phyloP scores from a whole-genome alignment of 768 basidiomycete species.

The Tricholoma hemisulphureum region DNA sequence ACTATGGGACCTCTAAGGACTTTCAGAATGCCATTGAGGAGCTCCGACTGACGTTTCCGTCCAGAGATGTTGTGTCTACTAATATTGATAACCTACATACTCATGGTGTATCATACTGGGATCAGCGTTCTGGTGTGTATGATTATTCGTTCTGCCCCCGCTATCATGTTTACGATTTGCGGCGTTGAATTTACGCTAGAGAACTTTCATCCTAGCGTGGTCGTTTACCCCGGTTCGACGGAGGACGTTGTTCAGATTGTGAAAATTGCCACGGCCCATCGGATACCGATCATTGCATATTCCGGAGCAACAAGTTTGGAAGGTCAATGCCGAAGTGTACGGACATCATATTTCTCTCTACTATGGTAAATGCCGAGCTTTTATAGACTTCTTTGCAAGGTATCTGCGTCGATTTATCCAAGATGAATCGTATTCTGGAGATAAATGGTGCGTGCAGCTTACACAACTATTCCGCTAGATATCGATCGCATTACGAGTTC shows the following conservation, averaged over 20 bases:
- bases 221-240: slow-evolving; percentile 65
- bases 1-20: slow-evolving; percentile 53
- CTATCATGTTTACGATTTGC: background rate
- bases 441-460: slow-evolving; percentile 57
- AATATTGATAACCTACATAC: slow-evolving; percentile 48
- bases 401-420: slow-evolving; percentile 76
- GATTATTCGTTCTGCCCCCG: background rate
- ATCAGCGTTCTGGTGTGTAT: slow-evolving; percentile 48
- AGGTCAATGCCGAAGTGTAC: slow-evolving; percentile 68
- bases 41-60: slow-evolving; percentile 39
- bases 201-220: slow-evolving; percentile 50
- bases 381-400: slow-evolving; percentile 41
- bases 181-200: slow-evolving; percentile 17
- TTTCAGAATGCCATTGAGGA: slow-evolving; percentile 53
- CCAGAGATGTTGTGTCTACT: slow-evolving; percentile 43
- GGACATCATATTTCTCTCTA: background rate
- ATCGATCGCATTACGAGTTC: background rate
- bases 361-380: slow-evolving; percentile 19
- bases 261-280: slow-evolving; percentile 68
- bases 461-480: background rate
- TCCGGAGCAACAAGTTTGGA: slow-evolving; percentile 83
- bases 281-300: slow-evolving; percentile 76
- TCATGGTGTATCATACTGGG: slow-evolving; percentile 56
- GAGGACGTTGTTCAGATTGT: slow-evolving; percentile 83
- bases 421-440: slow-evolving; percentile 76